Evolutionary conservation across 2,329 filamentous ascomycete genomes (phyloP).

Genomic region (Xylaria multiplex): DNA sequence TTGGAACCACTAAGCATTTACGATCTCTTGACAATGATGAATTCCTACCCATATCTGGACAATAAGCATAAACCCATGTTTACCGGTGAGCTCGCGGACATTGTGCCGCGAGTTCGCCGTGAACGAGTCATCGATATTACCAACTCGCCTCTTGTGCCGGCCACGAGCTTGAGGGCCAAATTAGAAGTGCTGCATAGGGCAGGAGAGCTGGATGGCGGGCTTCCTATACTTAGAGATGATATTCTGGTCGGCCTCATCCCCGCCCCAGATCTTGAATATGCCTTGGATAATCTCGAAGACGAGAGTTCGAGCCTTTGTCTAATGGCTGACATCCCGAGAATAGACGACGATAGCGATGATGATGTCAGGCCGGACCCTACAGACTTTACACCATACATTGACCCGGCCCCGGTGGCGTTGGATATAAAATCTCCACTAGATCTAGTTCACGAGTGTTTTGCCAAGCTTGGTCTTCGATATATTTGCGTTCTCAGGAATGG

Average conservation of each 20-base stretch:
- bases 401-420: constrained; percentile 86
- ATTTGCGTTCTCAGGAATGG: constrained; percentile 89
- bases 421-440: constrained; percentile 93
- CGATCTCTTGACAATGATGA: constrained; percentile 94
- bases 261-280: constrained; percentile 92
- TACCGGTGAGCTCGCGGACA: constrained; percentile 86
- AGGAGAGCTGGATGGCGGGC: constrained; percentile 90
- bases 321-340: constrained; percentile 76
- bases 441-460: constrained; percentile 94
- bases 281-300: constrained; percentile 83
- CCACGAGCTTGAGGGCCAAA: constrained; percentile 79
- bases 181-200: constrained; percentile 83
- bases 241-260: constrained; percentile 91
- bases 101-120: constrained; percentile 78
- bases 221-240: constrained; percentile 83
- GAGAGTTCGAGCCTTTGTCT: constrained; percentile 80
- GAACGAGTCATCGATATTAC: constrained; percentile 91
- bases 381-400: constrained; percentile 91
- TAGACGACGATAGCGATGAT: constrained; percentile 69
- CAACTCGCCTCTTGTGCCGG: constrained; percentile 80
- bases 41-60: constrained; percentile 96
- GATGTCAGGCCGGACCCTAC: constrained; percentile 69
- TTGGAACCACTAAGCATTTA: constrained; percentile 96
- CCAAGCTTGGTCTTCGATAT: constrained; percentile 90
- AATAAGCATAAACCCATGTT: constrained; percentile 94